Evolutionary conservation across 208 protist genomes (phyloP).

Genomic region (Leishmania lainsoni): DNA sequence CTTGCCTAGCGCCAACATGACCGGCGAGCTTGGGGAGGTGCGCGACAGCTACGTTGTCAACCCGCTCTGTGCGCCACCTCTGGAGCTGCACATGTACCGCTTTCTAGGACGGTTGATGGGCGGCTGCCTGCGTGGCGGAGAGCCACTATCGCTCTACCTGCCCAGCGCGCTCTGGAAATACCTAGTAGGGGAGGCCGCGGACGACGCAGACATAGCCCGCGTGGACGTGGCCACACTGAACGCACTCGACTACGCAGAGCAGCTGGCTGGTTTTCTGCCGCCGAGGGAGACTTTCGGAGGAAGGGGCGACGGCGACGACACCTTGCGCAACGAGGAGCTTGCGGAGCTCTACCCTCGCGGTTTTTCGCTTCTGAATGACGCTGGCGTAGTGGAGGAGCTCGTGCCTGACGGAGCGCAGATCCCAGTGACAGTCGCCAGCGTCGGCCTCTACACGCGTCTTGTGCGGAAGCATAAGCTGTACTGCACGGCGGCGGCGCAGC

Average conservation of each 20-base stretch:
- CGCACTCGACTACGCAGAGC: constrained; percentile 64
- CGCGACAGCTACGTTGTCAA: constrained; percentile 85
- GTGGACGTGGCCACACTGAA: constrained; percentile 57
- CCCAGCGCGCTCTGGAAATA: constrained; percentile 91
- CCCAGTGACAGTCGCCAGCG: constrained; percentile 60
- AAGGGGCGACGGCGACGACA: constrained; percentile 15
- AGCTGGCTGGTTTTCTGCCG: constrained; percentile 7
- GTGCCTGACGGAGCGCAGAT: constrained; percentile 62
- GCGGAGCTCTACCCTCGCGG: constrained; percentile 59
- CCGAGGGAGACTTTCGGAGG: background rate
- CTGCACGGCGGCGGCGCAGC: constrained; percentile 39
- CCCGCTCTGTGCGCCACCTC: constrained; percentile 41
- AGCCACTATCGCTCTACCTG: constrained; percentile 93
- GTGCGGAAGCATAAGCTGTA: constrained; percentile 62
- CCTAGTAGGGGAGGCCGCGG: constrained; percentile 70
- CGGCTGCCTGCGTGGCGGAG: constrained; percentile 90
- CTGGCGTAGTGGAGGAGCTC: constrained; percentile 51
- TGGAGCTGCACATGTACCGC: constrained; percentile 78
- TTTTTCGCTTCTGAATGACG: constrained; percentile 68
- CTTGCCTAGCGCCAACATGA: constrained; percentile 82
- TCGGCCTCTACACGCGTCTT: constrained; percentile 62
- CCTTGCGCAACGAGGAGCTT: constrained; percentile 41
- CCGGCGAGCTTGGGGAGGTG: constrained; percentile 64
- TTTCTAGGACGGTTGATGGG: constrained; percentile 95
- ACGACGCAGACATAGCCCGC: constrained; percentile 57